Evolutionary conservation across 2,329 filamentous ascomycete species (phyloP).

Genomic region (Aureobasidium mangrovei): DNA sequence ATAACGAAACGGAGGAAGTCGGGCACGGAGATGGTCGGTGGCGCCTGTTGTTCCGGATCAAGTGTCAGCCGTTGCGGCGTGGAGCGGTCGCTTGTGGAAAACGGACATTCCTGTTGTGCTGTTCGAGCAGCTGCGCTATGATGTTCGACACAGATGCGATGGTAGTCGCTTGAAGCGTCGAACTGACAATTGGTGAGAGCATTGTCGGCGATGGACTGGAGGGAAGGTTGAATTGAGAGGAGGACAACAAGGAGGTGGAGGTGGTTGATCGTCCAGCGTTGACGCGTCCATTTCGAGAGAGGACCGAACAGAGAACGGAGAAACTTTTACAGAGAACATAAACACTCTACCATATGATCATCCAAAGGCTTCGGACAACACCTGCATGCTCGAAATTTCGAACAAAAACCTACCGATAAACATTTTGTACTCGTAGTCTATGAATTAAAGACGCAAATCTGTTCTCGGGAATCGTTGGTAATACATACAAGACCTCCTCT

Average conservation of each 20-base stretch:
- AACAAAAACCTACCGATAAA: too few relatives aligned
- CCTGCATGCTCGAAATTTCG: too few relatives aligned
- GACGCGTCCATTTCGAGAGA: not conserved
- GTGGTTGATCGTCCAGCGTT: not conserved
- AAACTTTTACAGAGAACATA: not conserved
- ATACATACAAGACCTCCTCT: too few relatives aligned
- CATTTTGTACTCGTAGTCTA: too few relatives aligned
- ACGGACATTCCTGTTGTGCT: conserved; percentile 11
- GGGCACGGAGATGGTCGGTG: conserved; percentile 39
- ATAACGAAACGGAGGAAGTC: conserved; percentile 48
- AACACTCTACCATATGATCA: not conserved
- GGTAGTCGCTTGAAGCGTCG: conserved; percentile 56
- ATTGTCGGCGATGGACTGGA: conserved; percentile 23
- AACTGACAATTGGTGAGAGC: conserved; percentile 40
- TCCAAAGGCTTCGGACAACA: not conserved
- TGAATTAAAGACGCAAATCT: too few relatives aligned
- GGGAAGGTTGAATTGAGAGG: conserved; percentile 23
- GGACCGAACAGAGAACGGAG: not conserved
- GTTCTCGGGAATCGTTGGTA: too few relatives aligned
- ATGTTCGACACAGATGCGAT: conserved; percentile 62
- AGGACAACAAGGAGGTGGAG: not conserved
- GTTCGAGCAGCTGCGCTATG: conserved; percentile 58
- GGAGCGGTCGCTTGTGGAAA: too few relatives aligned
- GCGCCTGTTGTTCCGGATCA: conserved; percentile 22
- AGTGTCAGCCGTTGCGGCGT: not conserved